phyloP scores from a whole-genome alignment of 2,329 filamentous ascomycete genomes.

The Apiospora saccharicola region DNA sequence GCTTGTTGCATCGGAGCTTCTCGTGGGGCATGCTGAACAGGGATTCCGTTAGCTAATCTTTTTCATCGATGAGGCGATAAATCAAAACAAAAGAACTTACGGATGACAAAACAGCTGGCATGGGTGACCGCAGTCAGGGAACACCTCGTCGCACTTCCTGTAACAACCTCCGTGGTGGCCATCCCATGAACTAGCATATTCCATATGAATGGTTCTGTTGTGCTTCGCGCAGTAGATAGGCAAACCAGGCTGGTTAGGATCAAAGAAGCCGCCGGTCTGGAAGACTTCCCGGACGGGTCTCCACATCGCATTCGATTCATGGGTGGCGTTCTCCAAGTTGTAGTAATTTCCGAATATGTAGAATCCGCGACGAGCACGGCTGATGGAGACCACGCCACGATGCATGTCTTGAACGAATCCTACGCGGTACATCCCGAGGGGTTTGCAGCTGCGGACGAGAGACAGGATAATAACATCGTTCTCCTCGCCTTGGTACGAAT shows the following conservation, averaged over 20 bases:
- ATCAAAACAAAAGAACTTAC: conserved; percentile 31
- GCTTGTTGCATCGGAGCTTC: conserved; percentile 37
- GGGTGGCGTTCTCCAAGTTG: conserved; percentile 55
- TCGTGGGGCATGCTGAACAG: conserved; percentile 36
- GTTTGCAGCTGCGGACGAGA: conserved; percentile 74
- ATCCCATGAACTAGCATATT: conserved; percentile 60
- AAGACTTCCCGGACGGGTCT: conserved; percentile 49
- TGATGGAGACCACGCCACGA: conserved; percentile 65
- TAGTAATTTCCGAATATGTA: conserved; percentile 84
- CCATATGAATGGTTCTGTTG: conserved; percentile 56
- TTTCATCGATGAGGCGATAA: background rate
- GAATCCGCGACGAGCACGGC: conserved; percentile 78
- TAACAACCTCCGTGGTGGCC: conserved; percentile 40
- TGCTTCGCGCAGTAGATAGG: conserved; percentile 72
- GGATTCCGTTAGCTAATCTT: background rate
- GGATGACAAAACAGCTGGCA: conserved; percentile 42
- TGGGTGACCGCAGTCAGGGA: conserved; percentile 38
- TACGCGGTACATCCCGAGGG: conserved; percentile 52
- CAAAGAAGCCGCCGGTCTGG: conserved; percentile 42
- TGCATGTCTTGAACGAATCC: conserved; percentile 77
- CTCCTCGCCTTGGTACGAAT: conserved; percentile 91
- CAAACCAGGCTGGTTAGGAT: conserved; percentile 49
- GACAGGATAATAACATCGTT: conserved; percentile 86
- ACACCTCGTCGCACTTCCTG: conserved; percentile 33
- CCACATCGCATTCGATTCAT: conserved; percentile 52